A percentile compares a stretch with the other conserved stretches of the same genome.
Evolutionary conservation across 352 stramenopile species (phyloP).

Genomic region (Pythium rhizo-oryzae): DNA sequence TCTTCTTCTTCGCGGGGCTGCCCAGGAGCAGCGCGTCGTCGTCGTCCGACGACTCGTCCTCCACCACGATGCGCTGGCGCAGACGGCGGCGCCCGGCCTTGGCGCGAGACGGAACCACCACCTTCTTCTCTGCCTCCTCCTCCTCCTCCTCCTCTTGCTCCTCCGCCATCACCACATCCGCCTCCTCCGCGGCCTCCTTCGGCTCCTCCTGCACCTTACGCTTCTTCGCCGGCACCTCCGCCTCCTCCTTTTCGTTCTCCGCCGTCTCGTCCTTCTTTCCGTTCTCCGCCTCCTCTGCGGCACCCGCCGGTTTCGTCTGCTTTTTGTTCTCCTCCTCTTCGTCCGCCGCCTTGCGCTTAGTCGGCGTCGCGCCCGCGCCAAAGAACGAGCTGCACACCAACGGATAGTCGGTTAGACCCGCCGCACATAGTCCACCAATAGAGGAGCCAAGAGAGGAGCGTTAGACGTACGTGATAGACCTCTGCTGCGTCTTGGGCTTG

Average conservation of each 20-base stretch:
- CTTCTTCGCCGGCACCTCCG: slow-evolving; percentile 14
- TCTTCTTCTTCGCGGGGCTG: slow-evolving; percentile 31
- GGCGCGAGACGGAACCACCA: slow-evolving; percentile 1
- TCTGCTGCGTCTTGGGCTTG: slow-evolving; percentile 53
- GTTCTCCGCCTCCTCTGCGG: slow-evolving; percentile 4
- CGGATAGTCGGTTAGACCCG: too few relatives aligned
- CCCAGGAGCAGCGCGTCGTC: slow-evolving; percentile 45
- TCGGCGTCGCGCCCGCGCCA: slow-evolving; percentile 28
- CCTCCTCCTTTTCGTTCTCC: not conserved
- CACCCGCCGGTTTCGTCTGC: slow-evolving; percentile 6
- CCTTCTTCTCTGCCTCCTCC: slow-evolving; percentile 22
- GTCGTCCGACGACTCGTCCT: slow-evolving; percentile 43
- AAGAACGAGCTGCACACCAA: slow-evolving; percentile 55
- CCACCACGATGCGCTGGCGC: slow-evolving; percentile 59
- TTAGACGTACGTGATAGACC: slow-evolving; percentile 62
- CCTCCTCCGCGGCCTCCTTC: slow-evolving; percentile 32
- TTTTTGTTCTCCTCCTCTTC: not conserved
- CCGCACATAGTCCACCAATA: too few relatives aligned
- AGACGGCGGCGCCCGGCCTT: slow-evolving; percentile 55
- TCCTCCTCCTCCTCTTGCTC: slow-evolving; percentile 14
- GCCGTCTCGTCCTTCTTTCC: slow-evolving; percentile 24
- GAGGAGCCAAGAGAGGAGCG: not conserved
- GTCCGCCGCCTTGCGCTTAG: slow-evolving; percentile 40
- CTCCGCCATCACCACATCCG: slow-evolving; percentile 34
- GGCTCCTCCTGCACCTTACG: slow-evolving; percentile 26